Conservation (phyloP, 306 rosid genomes). For the Dryas octopetala region DNA sequence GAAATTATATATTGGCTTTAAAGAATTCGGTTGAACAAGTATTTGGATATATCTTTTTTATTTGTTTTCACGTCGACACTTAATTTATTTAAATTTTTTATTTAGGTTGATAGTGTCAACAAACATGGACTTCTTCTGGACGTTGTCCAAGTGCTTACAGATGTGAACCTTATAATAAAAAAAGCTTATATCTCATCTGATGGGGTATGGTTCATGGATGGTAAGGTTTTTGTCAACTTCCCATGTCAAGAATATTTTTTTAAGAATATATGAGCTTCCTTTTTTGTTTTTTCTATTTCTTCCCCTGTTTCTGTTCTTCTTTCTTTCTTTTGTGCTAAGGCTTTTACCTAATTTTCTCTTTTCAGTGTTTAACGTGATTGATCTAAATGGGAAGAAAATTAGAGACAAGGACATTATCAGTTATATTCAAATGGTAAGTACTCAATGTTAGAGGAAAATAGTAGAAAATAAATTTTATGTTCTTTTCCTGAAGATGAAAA, state of each 20-base stretch:
- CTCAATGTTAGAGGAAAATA: background rate
- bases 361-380: constrained; percentile 84
- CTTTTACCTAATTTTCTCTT: background rate
- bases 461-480: background rate
- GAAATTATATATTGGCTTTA: constrained; percentile 3
- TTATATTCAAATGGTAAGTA: constrained; percentile 77
- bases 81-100: background rate
- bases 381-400: constrained; percentile 73
- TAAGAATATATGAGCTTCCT: background rate
- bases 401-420: constrained; percentile 77
- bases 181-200: constrained; percentile 94
- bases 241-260: background rate
- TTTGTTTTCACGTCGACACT: background rate
- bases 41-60: background rate
- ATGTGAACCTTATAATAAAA: constrained; percentile 71
- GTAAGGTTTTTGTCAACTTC: constrained; percentile 38
- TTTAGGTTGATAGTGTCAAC: constrained; percentile 88
- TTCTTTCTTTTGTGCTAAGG: constrained; percentile 4
- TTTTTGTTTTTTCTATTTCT: background rate
- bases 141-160: constrained; percentile 88
- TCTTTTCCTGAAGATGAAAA: constrained; percentile 8
- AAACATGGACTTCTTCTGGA: constrained; percentile 88
- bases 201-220: constrained; percentile 98
- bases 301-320: constrained; percentile 11
- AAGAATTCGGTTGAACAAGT: constrained; percentile 9